Base-by-base conservation (phyloP, 2,329 filamentous ascomycete species). In the Talaromyces rugulosus region DNA sequence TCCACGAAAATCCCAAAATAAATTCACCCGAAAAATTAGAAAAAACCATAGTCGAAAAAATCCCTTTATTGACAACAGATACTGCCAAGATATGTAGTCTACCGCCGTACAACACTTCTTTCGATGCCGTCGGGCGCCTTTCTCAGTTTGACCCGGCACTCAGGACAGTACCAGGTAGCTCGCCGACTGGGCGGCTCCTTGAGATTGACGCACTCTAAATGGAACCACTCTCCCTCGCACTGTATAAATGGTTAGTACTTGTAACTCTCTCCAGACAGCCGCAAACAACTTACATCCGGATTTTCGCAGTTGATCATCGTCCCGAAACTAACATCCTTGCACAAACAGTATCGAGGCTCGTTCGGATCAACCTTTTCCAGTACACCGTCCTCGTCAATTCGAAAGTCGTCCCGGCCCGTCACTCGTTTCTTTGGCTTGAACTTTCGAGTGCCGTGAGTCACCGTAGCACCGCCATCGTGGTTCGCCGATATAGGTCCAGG, bases 161-260 rank as follows among this genome's bases (percentile, higher is more conserved):
- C 83, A 0, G 85, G 85, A 73, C 86, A 89, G 68, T 85, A 89
- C 86, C 86, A 89, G 72, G 87, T 87, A 11, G 82, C 80, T 12
- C 85, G 81, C 28, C 85, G 80, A n/a, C 81, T 80, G 7, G 86
- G 86, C 34, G 85, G 78, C 59, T 85, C 84, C 6, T 78, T 77
- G 18, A 89, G 76, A 14, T 81, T 80, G 30, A 89, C 81, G 65
- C 86, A 89, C 40, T 80, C 78, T 54, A 88, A 80, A 68, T 89
- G 86, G 70, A 89, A 89, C 86, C 86, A 89, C 74, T 88, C 85
- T 51, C 80, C 83, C 65, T 87, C 84, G 72, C 86, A 89, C 81
- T 87, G 66, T n/a, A 23, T 23, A 59, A 7, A 28, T 36, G 16
- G 47, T 71, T 65, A 74, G 65, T 18, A 42, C 12, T 54, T 2